Percentiles rank a stretch among this genome's conserved stretches.
phyloP scores from a whole-genome alignment of 2,329 filamentous ascomycete species.

The Aspergillus sp. region DNA sequence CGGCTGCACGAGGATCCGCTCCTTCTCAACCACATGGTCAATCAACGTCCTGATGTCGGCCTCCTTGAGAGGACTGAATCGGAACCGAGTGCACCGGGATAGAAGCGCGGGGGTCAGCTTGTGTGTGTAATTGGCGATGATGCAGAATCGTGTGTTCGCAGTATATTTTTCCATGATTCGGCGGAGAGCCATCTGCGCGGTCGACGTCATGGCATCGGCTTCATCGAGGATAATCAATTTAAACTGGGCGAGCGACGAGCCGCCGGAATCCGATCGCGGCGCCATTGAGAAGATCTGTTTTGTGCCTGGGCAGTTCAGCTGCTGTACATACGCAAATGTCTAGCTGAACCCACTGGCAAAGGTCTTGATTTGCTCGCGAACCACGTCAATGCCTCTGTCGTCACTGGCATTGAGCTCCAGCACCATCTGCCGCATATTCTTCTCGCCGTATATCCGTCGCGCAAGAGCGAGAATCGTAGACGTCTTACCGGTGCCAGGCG shows the following conservation, averaged over 20 bases:
- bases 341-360: slow-evolving; percentile 60
- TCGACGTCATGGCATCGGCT: slow-evolving; percentile 99
- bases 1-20: slow-evolving; percentile 70
- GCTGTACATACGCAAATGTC: neutral
- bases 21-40: slow-evolving; percentile 80
- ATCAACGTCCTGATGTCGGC: slow-evolving; percentile 75
- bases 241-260: slow-evolving; percentile 58
- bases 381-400: slow-evolving; percentile 94
- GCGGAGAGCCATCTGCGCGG: slow-evolving; percentile 92
- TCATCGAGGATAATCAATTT: slow-evolving; percentile 98
- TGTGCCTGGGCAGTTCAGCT: slow-evolving; percentile 42
- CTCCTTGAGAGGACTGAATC: slow-evolving; percentile 89
- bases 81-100: slow-evolving; percentile 86
- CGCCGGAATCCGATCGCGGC: slow-evolving; percentile 34
- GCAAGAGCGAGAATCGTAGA: slow-evolving; percentile 92
- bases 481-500: slow-evolving; percentile 93
- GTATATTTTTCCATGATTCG: slow-evolving; percentile 99
- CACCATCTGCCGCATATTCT: slow-evolving; percentile 97
- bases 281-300: slow-evolving; percentile 87
- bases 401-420: slow-evolving; percentile 96
- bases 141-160: slow-evolving; percentile 92
- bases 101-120: slow-evolving; percentile 89
- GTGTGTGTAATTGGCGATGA: slow-evolving; percentile 98
- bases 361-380: slow-evolving; percentile 98
- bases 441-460: slow-evolving; percentile 78